phyloP scores from a whole-genome alignment of 208 protist species.

The Porcisia hertigi region DNA sequence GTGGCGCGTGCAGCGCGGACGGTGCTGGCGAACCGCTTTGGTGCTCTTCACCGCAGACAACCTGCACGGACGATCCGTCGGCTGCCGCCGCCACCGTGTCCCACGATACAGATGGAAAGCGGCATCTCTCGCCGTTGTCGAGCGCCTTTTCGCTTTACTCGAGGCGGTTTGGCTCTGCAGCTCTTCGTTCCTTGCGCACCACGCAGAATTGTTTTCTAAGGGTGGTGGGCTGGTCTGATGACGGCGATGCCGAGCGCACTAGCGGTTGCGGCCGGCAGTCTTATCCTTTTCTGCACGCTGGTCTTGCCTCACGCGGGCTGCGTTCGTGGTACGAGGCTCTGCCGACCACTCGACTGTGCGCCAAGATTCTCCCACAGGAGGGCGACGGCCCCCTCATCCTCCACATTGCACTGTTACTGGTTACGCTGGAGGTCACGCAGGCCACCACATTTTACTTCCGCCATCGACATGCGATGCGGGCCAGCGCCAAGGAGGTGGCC shows the following conservation, averaged over 20 bases:
- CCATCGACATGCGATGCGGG: slow-evolving; percentile 13
- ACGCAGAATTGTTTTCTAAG: not conserved
- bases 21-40: no score
- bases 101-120: not conserved
- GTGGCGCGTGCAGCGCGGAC: not conserved
- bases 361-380: slow-evolving; percentile 16
- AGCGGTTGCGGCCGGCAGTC: not conserved
- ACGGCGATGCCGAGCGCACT: not conserved
- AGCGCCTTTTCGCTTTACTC: not conserved
- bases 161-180: not conserved
- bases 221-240: not conserved
- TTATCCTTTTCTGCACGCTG: not conserved
- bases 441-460: slow-evolving; percentile 23
- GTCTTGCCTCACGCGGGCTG: not conserved
- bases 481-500: slow-evolving; percentile 3
- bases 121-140: not conserved
- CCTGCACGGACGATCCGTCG: not conserved
- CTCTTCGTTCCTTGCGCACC: not conserved
- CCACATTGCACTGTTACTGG: slow-evolving; percentile 25
- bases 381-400: slow-evolving; percentile 27
- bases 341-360: slow-evolving; percentile 21
- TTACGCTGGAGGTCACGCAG: slow-evolving; percentile 16
- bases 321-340: slow-evolving; percentile 15
- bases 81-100: not conserved
- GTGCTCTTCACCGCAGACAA: not conserved